phyloP scores from a whole-genome alignment of 2,329 filamentous ascomycete genomes.

The Alternaria sp. region DNA sequence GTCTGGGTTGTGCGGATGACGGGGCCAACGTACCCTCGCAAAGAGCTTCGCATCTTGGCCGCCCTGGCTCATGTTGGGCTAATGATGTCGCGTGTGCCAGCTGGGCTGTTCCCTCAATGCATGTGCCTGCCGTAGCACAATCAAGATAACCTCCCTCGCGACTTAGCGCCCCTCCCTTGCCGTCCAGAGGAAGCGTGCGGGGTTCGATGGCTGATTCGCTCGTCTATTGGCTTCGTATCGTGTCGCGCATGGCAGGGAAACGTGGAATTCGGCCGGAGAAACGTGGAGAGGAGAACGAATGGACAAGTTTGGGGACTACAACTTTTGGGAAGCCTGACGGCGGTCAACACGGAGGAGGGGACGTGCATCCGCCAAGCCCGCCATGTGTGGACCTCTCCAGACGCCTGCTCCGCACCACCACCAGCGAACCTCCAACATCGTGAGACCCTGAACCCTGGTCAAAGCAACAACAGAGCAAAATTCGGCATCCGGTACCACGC shows the following conservation, averaged over 20 bases:
- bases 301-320: conserved; percentile 19
- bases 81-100: conserved; percentile 31
- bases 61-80: conserved; percentile 66
- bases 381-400: conserved; percentile 16
- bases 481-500: not conserved
- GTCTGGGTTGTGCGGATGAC: conserved; percentile 28
- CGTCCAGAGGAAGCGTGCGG: conserved; percentile 17
- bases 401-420: conserved; percentile 12
- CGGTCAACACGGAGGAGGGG: conserved; percentile 35
- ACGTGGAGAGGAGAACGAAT: conserved; percentile 5
- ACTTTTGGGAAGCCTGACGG: conserved; percentile 26
- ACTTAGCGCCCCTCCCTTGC: conserved; percentile 39
- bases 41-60: conserved; percentile 99
- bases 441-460: not conserved
- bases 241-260: conserved; percentile 31
- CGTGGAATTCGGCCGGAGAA: not conserved
- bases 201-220: conserved; percentile 25
- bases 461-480: not conserved
- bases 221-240: conserved; percentile 16
- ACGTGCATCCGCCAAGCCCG: conserved; percentile 37
- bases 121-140: conserved; percentile 43
- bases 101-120: conserved; percentile 34
- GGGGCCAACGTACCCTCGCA: conserved; percentile 77
- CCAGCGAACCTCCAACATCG: conserved; percentile 4
- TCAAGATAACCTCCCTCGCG: conserved; percentile 36